phyloP scores from a whole-genome alignment of 1,284 basidiomycete genomes.

The Heterobasidion annosum region DNA sequence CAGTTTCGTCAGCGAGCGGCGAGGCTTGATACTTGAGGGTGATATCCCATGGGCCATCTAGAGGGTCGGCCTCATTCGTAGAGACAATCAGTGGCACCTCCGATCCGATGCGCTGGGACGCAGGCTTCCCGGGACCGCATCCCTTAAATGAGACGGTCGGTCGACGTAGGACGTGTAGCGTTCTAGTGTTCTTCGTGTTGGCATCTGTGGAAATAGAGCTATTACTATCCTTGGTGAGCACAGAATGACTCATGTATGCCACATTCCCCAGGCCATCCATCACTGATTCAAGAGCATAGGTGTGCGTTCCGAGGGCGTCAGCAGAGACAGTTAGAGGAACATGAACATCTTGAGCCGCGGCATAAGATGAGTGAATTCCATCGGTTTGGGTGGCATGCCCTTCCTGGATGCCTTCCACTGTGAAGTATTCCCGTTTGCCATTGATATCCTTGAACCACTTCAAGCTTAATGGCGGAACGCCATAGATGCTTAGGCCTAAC shows the following conservation, averaged over 20 bases:
- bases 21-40: constrained; percentile 51
- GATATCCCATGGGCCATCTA: constrained; percentile 64
- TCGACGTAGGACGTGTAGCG: constrained; percentile 69
- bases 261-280: constrained; percentile 70
- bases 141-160: constrained; percentile 68
- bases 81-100: constrained; percentile 45
- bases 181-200: constrained; percentile 47
- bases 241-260: constrained; percentile 12
- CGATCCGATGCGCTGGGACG: constrained; percentile 67
- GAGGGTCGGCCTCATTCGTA: constrained; percentile 39
- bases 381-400: constrained; percentile 23
- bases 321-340: constrained; percentile 64
- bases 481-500: constrained; percentile 61
- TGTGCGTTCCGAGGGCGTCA: constrained; percentile 52
- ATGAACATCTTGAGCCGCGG: constrained; percentile 44
- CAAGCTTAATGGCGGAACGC: constrained; percentile 73
- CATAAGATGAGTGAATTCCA: constrained; percentile 7
- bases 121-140: constrained; percentile 67
- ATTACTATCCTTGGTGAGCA: constrained; percentile 4
- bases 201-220: constrained; percentile 10
- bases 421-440: constrained; percentile 54
- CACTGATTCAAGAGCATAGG: constrained; percentile 66
- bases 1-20: constrained; percentile 20
- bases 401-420: constrained; percentile 80
- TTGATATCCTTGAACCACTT: constrained; percentile 67